Evolutionary conservation across 2,329 filamentous ascomycete genomes (phyloP).

Genomic region (Colletotrichum paranaense): DNA sequence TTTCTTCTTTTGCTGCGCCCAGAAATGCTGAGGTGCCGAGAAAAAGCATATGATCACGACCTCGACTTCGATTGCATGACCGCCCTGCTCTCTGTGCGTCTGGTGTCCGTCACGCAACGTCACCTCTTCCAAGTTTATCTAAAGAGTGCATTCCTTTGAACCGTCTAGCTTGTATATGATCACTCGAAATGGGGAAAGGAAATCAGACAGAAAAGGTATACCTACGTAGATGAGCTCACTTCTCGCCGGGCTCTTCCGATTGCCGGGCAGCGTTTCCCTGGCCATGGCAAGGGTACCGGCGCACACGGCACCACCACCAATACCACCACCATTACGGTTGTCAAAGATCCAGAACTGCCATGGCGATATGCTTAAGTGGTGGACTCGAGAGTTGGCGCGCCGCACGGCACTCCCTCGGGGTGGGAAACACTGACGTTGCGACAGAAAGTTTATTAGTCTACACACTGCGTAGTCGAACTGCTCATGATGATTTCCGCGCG

Average conservation of each 20-base stretch:
- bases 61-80: neutral
- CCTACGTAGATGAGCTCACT: neutral
- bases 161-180: no score
- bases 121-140: neutral
- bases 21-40: neutral
- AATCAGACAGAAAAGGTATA: neutral
- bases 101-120: neutral
- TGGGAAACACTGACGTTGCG: neutral
- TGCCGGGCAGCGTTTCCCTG: neutral
- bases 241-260: neutral
- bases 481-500: neutral
- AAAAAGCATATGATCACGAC: slow-evolving; percentile 15
- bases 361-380: neutral
- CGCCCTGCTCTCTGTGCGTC: neutral
- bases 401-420: neutral
- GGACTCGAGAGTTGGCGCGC: neutral
- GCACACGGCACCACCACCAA: neutral
- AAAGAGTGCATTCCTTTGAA: neutral
- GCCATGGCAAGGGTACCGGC: neutral
- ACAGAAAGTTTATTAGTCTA: neutral
- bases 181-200: neutral
- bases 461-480: neutral
- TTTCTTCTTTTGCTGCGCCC: neutral
- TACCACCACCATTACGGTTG: neutral
- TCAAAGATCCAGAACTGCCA: neutral